Percentiles rank a stretch among this genome's conserved stretches.
phyloP scores from a whole-genome alignment of 805 yeast species.

The Kluyveromyces lactis region DNA sequence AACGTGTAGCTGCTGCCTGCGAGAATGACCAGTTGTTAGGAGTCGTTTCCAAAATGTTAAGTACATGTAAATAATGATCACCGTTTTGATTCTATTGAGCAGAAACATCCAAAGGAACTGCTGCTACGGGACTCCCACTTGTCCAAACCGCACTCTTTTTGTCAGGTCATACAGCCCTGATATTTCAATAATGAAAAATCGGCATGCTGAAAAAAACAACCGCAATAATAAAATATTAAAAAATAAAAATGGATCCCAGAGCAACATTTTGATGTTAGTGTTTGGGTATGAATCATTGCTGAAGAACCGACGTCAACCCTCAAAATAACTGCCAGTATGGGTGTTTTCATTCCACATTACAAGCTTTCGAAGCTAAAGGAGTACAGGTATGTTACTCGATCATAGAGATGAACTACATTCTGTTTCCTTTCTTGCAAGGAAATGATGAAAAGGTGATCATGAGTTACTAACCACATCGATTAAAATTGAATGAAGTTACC shows the following conservation, averaged over 20 bases:
- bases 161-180: neutral
- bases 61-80: constrained; percentile 49
- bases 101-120: neutral
- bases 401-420: neutral
- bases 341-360: constrained; percentile 50
- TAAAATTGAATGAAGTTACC: constrained; percentile 36
- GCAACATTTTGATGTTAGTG: too few species aligned
- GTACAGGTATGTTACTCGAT: constrained; percentile 33
- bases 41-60: constrained; percentile 89
- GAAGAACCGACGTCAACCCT: too few species aligned
- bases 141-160: neutral
- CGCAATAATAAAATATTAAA: too few species aligned
- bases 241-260: too few species aligned
- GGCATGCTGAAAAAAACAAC: too few species aligned
- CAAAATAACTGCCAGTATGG: constrained; percentile 35
- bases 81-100: neutral
- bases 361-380: constrained; percentile 45
- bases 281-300: too few species aligned
- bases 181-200: too few species aligned
- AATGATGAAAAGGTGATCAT: neutral
- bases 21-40: constrained; percentile 86
- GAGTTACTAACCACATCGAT: neutral
- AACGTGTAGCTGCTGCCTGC: constrained; percentile 96
- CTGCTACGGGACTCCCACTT: too few species aligned
- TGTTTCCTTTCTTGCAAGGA: neutral